Evolutionary conservation across 108 stramenopile species (phyloP).

Genomic region (Cyclotella distinguenda): DNA sequence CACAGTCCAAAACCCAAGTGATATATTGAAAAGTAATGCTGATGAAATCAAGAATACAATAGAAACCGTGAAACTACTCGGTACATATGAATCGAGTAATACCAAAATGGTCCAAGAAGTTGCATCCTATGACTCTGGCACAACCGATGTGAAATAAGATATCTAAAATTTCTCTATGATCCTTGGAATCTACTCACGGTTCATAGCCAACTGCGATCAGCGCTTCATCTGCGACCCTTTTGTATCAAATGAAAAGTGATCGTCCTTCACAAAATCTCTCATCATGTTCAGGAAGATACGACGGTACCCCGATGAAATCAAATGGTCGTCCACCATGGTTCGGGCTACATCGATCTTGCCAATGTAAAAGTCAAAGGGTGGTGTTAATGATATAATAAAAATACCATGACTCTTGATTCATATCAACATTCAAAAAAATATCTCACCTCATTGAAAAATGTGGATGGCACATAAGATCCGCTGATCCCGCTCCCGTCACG

Average conservation of each 20-base stretch:
- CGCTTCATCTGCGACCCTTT: neutral
- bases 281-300: slow-evolving; percentile 65
- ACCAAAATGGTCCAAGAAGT: slow-evolving; percentile 9
- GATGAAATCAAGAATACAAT: too few relatives aligned
- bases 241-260: slow-evolving; percentile 58
- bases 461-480: slow-evolving; percentile 70
- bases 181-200: neutral
- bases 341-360: slow-evolving; percentile 60
- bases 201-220: neutral
- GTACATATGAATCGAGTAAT: too few relatives aligned
- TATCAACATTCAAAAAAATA: neutral
- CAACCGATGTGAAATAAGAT: too few relatives aligned
- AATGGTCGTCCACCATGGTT: slow-evolving; percentile 82
- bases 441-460: slow-evolving; percentile 61
- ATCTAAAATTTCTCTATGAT: neutral
- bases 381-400: neutral
- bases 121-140: neutral
- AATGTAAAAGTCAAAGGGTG: neutral
- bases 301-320: slow-evolving; percentile 69
- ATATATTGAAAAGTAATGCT: too few relatives aligned
- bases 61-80: too few relatives aligned
- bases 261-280: slow-evolving; percentile 58
- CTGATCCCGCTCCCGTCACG: slow-evolving; percentile 72
- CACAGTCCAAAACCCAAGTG: too few relatives aligned
- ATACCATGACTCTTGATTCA: neutral